A percentile compares a stretch with the other conserved stretches of the same genome.
Evolutionary conservation across 2,329 filamentous ascomycete species (phyloP).

Genomic region (Stachybotrys chartarum): DNA sequence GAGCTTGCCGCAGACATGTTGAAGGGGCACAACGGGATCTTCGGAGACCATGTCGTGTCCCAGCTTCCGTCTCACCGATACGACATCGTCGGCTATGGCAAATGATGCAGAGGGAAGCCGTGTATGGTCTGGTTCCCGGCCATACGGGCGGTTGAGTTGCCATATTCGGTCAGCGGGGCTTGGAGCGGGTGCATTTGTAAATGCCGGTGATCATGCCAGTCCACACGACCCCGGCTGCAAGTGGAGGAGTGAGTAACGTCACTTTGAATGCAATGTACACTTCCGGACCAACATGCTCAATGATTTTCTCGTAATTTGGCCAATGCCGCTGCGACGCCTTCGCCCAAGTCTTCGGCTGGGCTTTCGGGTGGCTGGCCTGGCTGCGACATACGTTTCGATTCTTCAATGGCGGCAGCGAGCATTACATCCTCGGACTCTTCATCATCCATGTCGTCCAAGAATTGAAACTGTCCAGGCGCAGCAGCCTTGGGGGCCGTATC

Average conservation of each 20-base stretch:
- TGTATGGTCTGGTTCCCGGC: neutral
- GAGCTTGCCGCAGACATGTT: too few species aligned
- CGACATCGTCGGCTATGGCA: neutral
- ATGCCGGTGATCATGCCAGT: neutral
- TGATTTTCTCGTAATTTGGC: conserved; percentile 45
- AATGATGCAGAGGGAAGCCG: neutral
- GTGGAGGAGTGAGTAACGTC: neutral
- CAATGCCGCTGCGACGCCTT: conserved; percentile 53
- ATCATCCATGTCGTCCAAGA: conserved; percentile 34
- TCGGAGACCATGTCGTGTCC: too few species aligned
- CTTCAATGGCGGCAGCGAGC: conserved; percentile 38
- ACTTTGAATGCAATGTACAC: neutral
- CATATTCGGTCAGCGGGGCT: neutral
- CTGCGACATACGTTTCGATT: conserved; percentile 33
- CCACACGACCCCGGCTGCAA: neutral
- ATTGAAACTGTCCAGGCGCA: conserved; percentile 26
- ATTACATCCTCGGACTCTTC: conserved; percentile 43
- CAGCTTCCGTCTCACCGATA: too few species aligned
- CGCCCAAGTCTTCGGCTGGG: conserved; percentile 36
- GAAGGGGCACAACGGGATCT: too few species aligned
- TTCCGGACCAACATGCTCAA: conserved; percentile 5
- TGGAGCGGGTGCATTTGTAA: neutral
- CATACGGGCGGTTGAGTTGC: neutral
- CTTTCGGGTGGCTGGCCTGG: conserved; percentile 13
- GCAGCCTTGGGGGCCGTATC: conserved; percentile 11